Base-by-base conservation (phyloP, 306 rosid genomes). In the Prunus davidiana region DNA sequence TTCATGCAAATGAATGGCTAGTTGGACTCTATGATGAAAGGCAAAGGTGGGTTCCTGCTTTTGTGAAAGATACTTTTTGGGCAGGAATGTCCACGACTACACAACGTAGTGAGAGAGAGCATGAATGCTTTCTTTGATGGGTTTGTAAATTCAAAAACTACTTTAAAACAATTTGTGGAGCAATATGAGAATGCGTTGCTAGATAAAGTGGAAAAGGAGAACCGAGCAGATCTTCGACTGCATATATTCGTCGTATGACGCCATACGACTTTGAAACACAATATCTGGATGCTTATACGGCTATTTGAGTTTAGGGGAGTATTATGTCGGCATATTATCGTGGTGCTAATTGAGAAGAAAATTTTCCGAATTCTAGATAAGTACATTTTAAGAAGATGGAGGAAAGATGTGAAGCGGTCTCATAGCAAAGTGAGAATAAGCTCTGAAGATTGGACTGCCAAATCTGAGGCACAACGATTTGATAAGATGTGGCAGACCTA, bases 41-140 rank as follows among this genome's bases (percentile, higher is more conserved):
- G 14, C 19, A 27, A 11, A 45, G 15, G n/a, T 82, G 82, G 82
- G 79, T 76, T 14, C 79, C 49, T 0, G 58, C 28, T n/a, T 82
- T 67, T 78, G 60, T 82, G 52, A 82, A 82, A 34, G 72, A 24
- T 3, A 11, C 52, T 22, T 82, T 82, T 62, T 82, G 76, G 80
- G 82, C 47, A 1, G 43, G 76, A 12, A 68, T 82, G 80, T 78
- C 80, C 8, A 78, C 74, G 1, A 74, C 69, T 2, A 63, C 69
- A 12, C 69, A 78, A 45, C 52, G 41, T 2, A 76, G 51, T 14
- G 75, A 78, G 64, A 68, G 75, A 78, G 64, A 54, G 76, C 15
- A 30, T 65, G 51, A 14, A 34, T 75, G 57, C 60, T 6, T 75
- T 69, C 9, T 80, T 75, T 43, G 76, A 75, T 32, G 71, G 49